Percentiles rank a stretch among this genome's conserved stretches.
phyloP scores from a whole-genome alignment of 805 yeast species.

The Brettanomyces custersianus region DNA sequence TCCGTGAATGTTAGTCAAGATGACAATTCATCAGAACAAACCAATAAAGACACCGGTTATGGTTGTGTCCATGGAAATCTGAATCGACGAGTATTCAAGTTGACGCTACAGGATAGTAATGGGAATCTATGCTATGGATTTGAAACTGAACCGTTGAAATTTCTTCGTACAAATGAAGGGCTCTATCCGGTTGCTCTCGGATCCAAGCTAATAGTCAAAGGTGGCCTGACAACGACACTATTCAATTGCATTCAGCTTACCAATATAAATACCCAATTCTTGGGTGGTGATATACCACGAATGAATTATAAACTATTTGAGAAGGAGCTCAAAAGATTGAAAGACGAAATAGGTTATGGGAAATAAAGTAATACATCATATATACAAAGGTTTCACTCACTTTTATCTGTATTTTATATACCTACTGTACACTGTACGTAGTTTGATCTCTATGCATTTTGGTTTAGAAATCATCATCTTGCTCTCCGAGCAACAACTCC shows the following conservation, averaged over 20 bases:
- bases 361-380: conserved; percentile 3
- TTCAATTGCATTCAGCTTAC: conserved; percentile 36
- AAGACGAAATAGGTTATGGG: conserved; percentile 18
- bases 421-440: background rate
- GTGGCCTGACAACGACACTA: conserved; percentile 33
- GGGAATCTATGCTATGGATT: conserved; percentile 49
- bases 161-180: conserved; percentile 25
- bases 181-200: conserved; percentile 41
- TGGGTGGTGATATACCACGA: conserved; percentile 22
- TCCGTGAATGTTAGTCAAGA: conserved; percentile 33
- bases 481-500: conserved; percentile 42
- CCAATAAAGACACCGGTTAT: background rate
- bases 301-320: conserved; percentile 19
- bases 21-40: conserved; percentile 2
- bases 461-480: background rate
- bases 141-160: conserved; percentile 44
- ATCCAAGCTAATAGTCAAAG: conserved; percentile 42
- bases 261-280: conserved; percentile 11
- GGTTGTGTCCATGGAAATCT: background rate
- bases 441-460: background rate
- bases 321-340: conserved; percentile 31
- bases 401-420: background rate
- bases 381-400: background rate
- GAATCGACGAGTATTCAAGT: conserved; percentile 32
- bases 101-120: conserved; percentile 45